phyloP scores from a whole-genome alignment of 2,329 filamentous ascomycete species.

The Xylariaceae sp. region DNA sequence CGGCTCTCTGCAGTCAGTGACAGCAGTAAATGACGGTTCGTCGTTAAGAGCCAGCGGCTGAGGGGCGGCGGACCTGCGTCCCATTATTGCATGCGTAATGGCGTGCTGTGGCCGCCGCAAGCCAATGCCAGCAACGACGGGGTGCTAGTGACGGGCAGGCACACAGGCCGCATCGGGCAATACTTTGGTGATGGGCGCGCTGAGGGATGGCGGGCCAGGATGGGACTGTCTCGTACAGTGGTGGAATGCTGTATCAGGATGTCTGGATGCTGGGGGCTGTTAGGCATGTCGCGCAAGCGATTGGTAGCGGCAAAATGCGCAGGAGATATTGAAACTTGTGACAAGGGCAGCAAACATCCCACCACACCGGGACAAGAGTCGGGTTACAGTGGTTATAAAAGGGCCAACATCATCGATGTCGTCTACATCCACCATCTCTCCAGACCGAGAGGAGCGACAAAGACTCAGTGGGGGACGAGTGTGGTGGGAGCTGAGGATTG shows the following conservation, averaged over 20 bases:
- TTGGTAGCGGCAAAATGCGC: conserved; percentile 16
- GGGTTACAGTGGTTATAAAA: too few relatives aligned
- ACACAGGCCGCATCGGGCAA: conserved; percentile 15
- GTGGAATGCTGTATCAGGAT: conserved; percentile 33
- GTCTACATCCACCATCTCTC: too few relatives aligned
- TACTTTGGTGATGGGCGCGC: conserved; percentile 17
- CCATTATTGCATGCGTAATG: conserved; percentile 39
- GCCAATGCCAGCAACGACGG: conserved; percentile 15
- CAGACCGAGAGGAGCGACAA: too few relatives aligned
- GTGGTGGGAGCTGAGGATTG: too few relatives aligned
- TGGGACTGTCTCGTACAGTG: conserved; percentile 27
- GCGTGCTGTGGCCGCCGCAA: conserved; percentile 12
- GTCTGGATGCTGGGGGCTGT: conserved; percentile 19
- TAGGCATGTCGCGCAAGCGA: conserved; percentile 26
- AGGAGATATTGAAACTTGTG: conserved; percentile 18
- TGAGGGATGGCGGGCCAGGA: conserved; percentile 14
- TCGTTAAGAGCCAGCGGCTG: conserved; percentile 54
- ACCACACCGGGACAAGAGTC: neutral
- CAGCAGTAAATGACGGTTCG: conserved; percentile 32
- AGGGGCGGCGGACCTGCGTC: conserved; percentile 55
- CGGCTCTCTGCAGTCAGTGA: conserved; percentile 30
- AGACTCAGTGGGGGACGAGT: too few relatives aligned
- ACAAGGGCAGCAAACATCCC: conserved; percentile 10
- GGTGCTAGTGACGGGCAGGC: conserved; percentile 16
- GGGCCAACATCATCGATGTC: too few relatives aligned